Evolutionary conservation across 2,329 filamentous ascomycete species (phyloP).

Genomic region (Diaporthe sp.): DNA sequence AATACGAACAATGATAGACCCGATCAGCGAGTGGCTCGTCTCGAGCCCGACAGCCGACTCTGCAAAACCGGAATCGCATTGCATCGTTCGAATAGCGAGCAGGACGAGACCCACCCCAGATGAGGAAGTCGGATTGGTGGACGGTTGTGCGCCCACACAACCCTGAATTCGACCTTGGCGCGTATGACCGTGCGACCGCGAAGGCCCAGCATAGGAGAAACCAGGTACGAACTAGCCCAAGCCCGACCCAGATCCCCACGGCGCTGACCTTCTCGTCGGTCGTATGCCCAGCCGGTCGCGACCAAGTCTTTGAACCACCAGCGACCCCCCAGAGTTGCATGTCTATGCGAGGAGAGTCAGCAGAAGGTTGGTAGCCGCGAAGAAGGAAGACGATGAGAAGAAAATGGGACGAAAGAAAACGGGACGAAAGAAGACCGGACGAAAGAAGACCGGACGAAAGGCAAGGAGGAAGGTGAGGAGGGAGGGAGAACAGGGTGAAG

Average conservation of each 20-base stretch:
- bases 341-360: background rate
- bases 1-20: constrained; percentile 35
- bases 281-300: background rate
- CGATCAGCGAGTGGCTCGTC: constrained; percentile 34
- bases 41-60: constrained; percentile 15
- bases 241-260: constrained; percentile 27
- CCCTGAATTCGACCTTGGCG: constrained; percentile 9
- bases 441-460: background rate
- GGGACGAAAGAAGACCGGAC: background rate
- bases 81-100: background rate
- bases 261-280: constrained; percentile 1
- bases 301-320: background rate
- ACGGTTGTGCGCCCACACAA: constrained; percentile 17
- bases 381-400: background rate
- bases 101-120: background rate
- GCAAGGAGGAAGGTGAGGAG: background rate
- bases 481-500: background rate
- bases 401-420: background rate
- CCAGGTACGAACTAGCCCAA: constrained; percentile 21
- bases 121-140: constrained; percentile 34
- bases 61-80: constrained; percentile 28
- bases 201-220: constrained; percentile 28
- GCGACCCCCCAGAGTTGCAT: background rate
- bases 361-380: background rate
- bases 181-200: constrained; percentile 17